A percentile compares a stretch with the other conserved stretches of the same genome.
Conservation (phyloP, 768 basidiomycete species). For the Basidioascus undulatus region DNA sequence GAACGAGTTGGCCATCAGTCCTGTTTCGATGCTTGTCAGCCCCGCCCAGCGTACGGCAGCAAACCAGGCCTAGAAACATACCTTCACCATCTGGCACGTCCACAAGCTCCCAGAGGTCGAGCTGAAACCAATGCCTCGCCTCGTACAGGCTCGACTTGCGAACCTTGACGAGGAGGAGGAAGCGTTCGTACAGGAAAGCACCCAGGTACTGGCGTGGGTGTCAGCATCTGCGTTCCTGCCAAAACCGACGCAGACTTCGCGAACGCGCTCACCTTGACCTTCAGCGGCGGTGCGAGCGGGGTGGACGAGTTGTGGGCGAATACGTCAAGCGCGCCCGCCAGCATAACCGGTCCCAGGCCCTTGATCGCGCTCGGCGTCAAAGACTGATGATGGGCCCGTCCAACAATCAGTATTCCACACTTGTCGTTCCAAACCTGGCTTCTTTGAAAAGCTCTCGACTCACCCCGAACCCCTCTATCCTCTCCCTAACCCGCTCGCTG, state of each 20-base stretch:
- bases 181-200: slow-evolving; percentile 75
- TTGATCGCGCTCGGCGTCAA: slow-evolving; percentile 15
- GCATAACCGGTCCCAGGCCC: slow-evolving; percentile 50
- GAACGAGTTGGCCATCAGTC: slow-evolving; percentile 56
- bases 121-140: slow-evolving; percentile 64
- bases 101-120: slow-evolving; percentile 43
- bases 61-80: slow-evolving; percentile 21
- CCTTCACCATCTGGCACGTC: slow-evolving; percentile 50
- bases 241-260: slow-evolving; percentile 13
- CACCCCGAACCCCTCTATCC: slow-evolving; percentile 26
- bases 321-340: slow-evolving; percentile 72
- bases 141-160: slow-evolving; percentile 51
- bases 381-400: neutral
- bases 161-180: slow-evolving; percentile 67
- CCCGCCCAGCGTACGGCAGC: neutral
- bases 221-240: neutral
- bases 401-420: neutral
- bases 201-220: slow-evolving; percentile 46
- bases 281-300: neutral
- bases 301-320: slow-evolving; percentile 39
- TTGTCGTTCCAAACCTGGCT: neutral
- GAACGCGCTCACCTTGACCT: slow-evolving; percentile 18
- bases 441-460: slow-evolving; percentile 3
- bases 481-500: slow-evolving; percentile 40
- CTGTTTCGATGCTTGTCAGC: slow-evolving; percentile 20